Conservation (phyloP, 2,329 filamentous ascomycete species). For the Plenodomus lindquistii region DNA sequence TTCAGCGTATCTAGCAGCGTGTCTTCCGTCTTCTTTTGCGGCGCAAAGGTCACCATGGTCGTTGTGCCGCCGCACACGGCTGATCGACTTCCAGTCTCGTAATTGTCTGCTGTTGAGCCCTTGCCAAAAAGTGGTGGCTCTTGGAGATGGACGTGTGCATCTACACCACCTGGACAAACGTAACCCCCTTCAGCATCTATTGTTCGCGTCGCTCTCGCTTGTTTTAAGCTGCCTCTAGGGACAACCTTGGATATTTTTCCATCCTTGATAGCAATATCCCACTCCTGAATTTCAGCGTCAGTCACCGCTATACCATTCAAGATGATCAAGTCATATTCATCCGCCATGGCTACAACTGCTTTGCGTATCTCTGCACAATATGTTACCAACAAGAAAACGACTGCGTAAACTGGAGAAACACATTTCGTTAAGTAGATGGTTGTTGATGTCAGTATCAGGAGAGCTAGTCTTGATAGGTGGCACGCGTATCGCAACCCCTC, state of each 20-base stretch:
- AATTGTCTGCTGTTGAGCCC: conserved; percentile 46
- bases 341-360: conserved; percentile 9
- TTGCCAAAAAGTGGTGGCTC: conserved; percentile 53
- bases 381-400: background rate
- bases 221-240: conserved; percentile 35
- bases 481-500: conserved; percentile 32
- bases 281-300: conserved; percentile 42
- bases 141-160: conserved; percentile 53
- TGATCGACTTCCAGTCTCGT: conserved; percentile 49
- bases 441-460: conserved; percentile 8
- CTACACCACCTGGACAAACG: conserved; percentile 52
- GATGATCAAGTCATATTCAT: conserved; percentile 46
- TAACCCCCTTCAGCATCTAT: conserved; percentile 53
- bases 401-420: background rate
- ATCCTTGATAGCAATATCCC: conserved; percentile 50
- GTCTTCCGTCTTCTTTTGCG: conserved; percentile 50
- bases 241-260: conserved; percentile 46
- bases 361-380: background rate
- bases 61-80: conserved; percentile 56
- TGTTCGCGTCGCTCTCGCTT: conserved; percentile 32
- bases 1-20: conserved; percentile 50
- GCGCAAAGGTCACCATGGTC: conserved; percentile 54
- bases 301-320: conserved; percentile 50
- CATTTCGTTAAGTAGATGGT: conserved; percentile 5
- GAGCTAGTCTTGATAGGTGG: conserved; percentile 19